Conservation (phyloP, 78 protist genomes). For the Polysphondylium violaceum region DNA sequence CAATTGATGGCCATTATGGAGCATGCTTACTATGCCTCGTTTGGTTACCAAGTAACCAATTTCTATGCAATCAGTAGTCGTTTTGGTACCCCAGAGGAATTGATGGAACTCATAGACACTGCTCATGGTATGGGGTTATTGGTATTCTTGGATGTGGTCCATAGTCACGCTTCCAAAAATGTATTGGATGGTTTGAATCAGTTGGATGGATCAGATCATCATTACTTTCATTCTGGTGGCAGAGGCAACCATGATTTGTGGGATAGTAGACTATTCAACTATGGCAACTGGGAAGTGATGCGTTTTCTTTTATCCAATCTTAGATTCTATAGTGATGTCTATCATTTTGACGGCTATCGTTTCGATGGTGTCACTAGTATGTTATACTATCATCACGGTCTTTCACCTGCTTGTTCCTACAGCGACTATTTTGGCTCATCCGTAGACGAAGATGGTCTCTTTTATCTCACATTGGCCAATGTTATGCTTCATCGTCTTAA, state of each 20-base stretch:
- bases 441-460: slow-evolving; percentile 90
- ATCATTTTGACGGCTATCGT: slow-evolving; percentile 97
- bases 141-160: slow-evolving; percentile 96
- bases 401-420: slow-evolving; percentile 86
- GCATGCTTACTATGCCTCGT: slow-evolving; percentile 97
- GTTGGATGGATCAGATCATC: slow-evolving; percentile 92
- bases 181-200: slow-evolving; percentile 93
- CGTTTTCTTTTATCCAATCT: slow-evolving; percentile 95
- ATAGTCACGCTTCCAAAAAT: slow-evolving; percentile 87
- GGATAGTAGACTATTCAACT: slow-evolving; percentile 96
- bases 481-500: slow-evolving; percentile 34
- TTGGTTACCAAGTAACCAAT: slow-evolving; percentile 94
- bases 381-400: slow-evolving; percentile 96
- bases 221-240: slow-evolving; percentile 93
- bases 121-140: slow-evolving; percentile 89
- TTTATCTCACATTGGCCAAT: slow-evolving; percentile 88
- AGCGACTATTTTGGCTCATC: slow-evolving; percentile 91
- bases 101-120: slow-evolving; percentile 91
- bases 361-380: slow-evolving; percentile 97
- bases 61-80: slow-evolving; percentile 86
- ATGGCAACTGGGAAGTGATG: slow-evolving; percentile 90
- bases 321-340: slow-evolving; percentile 84
- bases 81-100: slow-evolving; percentile 89
- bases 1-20: slow-evolving; percentile 98
- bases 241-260: slow-evolving; percentile 91